Evolutionary conservation across 345 rosid species (phyloP).

Genomic region (Barbarea vulgaris): DNA sequence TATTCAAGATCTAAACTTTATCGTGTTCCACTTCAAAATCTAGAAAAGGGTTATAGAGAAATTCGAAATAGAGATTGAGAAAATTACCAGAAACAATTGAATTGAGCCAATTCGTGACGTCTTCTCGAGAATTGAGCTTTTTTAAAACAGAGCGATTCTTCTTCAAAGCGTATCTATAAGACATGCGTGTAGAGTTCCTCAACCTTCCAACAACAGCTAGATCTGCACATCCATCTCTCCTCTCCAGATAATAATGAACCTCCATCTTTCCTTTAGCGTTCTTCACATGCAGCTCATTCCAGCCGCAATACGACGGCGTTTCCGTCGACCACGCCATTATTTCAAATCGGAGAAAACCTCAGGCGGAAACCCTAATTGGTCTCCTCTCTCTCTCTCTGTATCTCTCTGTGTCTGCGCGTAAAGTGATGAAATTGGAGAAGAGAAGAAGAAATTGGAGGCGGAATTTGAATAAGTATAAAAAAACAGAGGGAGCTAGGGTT

Average conservation of each 20-base stretch:
- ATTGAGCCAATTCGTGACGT: conserved; percentile 67
- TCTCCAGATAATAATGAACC: conserved; percentile 67
- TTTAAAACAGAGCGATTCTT: conserved; percentile 39
- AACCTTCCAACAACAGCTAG: conserved; percentile 75
- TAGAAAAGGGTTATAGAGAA: neutral
- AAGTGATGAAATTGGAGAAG: conserved; percentile 10
- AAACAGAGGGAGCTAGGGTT: conserved; percentile 49
- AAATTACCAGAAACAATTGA: conserved; percentile 66
- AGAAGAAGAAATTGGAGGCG: neutral
- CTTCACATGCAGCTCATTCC: conserved; percentile 68
- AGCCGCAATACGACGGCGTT: conserved; percentile 52
- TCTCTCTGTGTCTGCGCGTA: neutral
- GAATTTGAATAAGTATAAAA: conserved; percentile 25
- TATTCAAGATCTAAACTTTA: conserved; percentile 20
- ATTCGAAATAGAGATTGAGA: neutral
- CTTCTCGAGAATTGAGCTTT: conserved; percentile 58
- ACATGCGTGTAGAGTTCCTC: conserved; percentile 56
- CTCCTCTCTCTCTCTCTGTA: neutral
- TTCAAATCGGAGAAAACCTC: neutral
- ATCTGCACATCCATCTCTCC: conserved; percentile 58
- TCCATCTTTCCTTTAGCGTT: conserved; percentile 57
- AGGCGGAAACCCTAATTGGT: neutral
- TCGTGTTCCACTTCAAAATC: neutral
- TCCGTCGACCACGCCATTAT: conserved; percentile 44
- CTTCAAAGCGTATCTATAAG: conserved; percentile 50